Conservation (phyloP, 2,329 filamentous ascomycete genomes). For the Teratosphaeria nubilosa region DNA sequence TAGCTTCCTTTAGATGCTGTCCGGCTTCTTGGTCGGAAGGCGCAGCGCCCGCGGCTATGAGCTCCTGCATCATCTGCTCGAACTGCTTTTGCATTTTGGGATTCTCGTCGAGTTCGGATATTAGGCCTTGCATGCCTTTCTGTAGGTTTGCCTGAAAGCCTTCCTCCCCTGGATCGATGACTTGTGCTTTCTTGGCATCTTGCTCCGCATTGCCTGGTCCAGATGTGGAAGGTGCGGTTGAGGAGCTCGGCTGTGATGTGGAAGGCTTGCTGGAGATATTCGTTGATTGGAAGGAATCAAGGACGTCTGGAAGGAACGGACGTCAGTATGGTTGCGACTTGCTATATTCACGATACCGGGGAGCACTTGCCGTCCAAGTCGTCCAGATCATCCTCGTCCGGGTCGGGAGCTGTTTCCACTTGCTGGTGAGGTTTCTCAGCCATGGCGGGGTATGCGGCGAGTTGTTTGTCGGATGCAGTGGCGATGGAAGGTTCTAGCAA, state of each 20-base stretch:
- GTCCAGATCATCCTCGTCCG: conserved; percentile 84
- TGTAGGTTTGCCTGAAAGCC: conserved; percentile 82
- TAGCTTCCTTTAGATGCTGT: conserved; percentile 23
- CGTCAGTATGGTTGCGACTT: conserved; percentile 3
- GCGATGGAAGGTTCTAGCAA: background rate
- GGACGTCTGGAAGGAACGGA: conserved; percentile 53
- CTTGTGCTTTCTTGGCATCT: conserved; percentile 14
- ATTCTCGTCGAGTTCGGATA: conserved; percentile 55
- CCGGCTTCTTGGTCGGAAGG: conserved; percentile 22
- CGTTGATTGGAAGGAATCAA: conserved; percentile 72
- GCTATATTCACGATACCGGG: conserved; percentile 10
- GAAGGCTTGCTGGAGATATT: conserved; percentile 32
- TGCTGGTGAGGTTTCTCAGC: background rate
- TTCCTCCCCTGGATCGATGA: conserved; percentile 40
- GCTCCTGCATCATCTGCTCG: conserved; percentile 38
- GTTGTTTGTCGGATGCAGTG: background rate
- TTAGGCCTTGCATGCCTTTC: conserved; percentile 74
- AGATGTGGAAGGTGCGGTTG: conserved; percentile 29
- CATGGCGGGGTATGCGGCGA: background rate
- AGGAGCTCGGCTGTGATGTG: conserved; percentile 13
- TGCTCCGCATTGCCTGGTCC: conserved; percentile 28
- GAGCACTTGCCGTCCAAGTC: conserved; percentile 66
- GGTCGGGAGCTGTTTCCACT: conserved; percentile 51
- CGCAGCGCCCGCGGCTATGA: conserved; percentile 45
- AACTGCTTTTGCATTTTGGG: conserved; percentile 69